These are phyloP conservation scores for Globisporangium apiculatum DNA, from an alignment of 352 stramenopile genomes.

Conservation along the genomic window DNA sequence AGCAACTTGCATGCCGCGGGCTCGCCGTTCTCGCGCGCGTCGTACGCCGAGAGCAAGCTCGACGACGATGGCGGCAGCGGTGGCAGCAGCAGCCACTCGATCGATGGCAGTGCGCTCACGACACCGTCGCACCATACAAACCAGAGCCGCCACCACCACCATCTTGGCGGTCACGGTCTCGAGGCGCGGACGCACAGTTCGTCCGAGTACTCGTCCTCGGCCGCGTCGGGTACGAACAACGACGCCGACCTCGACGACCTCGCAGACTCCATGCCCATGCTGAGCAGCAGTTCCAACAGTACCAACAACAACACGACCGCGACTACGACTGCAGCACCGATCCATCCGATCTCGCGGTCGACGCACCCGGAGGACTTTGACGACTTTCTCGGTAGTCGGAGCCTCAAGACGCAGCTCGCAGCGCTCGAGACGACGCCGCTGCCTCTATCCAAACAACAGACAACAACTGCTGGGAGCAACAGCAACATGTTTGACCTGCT, in stretches of 20 bases:
- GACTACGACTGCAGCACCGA: conserved; percentile 12
- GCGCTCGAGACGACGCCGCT: conserved; percentile 25
- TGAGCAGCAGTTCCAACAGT: conserved; percentile 14
- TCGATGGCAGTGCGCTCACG: conserved; percentile 11
- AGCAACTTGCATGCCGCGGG: conserved; percentile 33
- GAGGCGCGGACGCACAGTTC: conserved; percentile 19
- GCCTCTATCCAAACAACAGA: conserved; percentile 18
- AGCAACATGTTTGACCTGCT: conserved; percentile 80
- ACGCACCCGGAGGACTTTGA: conserved; percentile 35
- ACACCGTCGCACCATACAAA: not conserved
- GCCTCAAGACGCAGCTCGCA: conserved; percentile 44
- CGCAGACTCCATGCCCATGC: conserved; percentile 9
- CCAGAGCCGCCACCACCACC: not conserved
- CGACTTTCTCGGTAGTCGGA: conserved; percentile 53
- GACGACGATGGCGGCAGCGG: conserved; percentile 18
- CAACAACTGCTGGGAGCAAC: conserved; percentile 25
- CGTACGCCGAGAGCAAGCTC: conserved; percentile 36
- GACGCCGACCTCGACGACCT: conserved; percentile 19
- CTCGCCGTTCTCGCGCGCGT: conserved; percentile 38
- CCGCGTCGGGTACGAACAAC: conserved; percentile 12
- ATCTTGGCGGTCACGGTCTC: not conserved
- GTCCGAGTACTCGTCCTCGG: conserved; percentile 17
- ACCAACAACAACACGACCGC: not conserved
- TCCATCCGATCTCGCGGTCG: conserved; percentile 24
- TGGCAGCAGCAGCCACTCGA: conserved; percentile 3